These are phyloP conservation scores for Teunomyces pallodes DNA, from an alignment of 805 yeast species.

Conservation along the genomic window DNA sequence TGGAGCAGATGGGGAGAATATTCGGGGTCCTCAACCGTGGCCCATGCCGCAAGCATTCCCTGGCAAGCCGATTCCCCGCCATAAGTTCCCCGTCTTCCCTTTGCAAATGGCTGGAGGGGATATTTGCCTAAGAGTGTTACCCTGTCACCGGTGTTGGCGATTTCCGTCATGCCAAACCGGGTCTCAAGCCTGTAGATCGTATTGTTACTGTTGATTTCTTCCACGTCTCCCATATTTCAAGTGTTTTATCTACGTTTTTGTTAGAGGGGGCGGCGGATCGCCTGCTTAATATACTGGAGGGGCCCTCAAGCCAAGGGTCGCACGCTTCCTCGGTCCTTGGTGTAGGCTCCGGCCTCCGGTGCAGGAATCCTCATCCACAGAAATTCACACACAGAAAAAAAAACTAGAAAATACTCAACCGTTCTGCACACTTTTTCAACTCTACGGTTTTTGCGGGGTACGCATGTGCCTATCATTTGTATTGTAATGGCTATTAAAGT, in stretches of 20 bases:
- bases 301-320: too few relatives aligned
- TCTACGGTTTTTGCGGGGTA: not conserved
- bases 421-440: not conserved
- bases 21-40: slow-evolving; percentile 19
- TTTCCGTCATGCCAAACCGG: slow-evolving; percentile 7
- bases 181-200: slow-evolving; percentile 8
- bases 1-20: slow-evolving; percentile 27
- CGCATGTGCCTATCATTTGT: not conserved
- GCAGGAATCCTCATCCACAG: too few relatives aligned
- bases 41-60: slow-evolving; percentile 28
- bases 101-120: slow-evolving; percentile 22
- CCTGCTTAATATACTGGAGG: too few relatives aligned
- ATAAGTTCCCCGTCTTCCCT: slow-evolving; percentile 24
- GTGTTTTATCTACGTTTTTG: not conserved
- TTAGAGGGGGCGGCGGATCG: not conserved
- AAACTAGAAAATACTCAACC: too few relatives aligned
- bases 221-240: not conserved
- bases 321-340: too few relatives aligned
- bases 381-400: too few relatives aligned
- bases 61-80: slow-evolving; percentile 30
- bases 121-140: slow-evolving; percentile 20
- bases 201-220: slow-evolving; percentile 5
- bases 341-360: too few relatives aligned
- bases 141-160: slow-evolving; percentile 10
- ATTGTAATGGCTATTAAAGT: slow-evolving; percentile 7